Evolutionary conservation across 129 eudicot species (phyloP).

Genomic region (Cynara cardunculus): DNA sequence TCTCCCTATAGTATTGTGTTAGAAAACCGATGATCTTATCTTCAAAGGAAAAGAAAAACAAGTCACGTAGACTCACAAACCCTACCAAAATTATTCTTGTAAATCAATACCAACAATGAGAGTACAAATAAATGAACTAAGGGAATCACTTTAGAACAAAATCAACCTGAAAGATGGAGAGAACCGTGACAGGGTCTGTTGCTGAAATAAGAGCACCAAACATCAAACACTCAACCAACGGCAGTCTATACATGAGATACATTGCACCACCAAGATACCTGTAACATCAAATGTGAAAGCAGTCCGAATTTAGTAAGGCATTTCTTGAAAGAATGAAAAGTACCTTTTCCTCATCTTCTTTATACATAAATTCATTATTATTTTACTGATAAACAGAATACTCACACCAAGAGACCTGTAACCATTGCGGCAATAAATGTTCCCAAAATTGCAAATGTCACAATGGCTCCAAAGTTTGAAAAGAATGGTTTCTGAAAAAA

Average conservation of each 20-base stretch:
- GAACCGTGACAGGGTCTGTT: constrained; percentile 97
- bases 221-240: constrained; percentile 95
- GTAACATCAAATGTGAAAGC: constrained; percentile 17
- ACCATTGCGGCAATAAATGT: constrained; percentile 82
- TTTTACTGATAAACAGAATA: constrained; percentile 3
- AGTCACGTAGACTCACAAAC: neutral
- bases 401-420: constrained; percentile 96
- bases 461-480: constrained; percentile 98
- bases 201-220: constrained; percentile 99
- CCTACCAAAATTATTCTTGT: neutral
- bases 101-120: neutral
- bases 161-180: constrained; percentile 93
- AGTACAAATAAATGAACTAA: neutral
- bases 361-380: neutral
- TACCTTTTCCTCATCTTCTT: neutral
- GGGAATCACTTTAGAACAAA: constrained; percentile 1
- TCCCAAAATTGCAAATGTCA: constrained; percentile 89
- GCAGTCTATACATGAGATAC: constrained; percentile 86
- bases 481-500: constrained; percentile 93
- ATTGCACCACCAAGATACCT: constrained; percentile 88
- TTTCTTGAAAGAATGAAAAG: constrained; percentile 1
- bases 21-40: neutral
- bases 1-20: neutral
- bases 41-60: neutral
- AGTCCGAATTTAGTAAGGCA: constrained; percentile 6